Percentiles rank a stretch among this genome's conserved stretches.
phyloP scores from a whole-genome alignment of 345 rosid genomes.

The Brassica incana region DNA sequence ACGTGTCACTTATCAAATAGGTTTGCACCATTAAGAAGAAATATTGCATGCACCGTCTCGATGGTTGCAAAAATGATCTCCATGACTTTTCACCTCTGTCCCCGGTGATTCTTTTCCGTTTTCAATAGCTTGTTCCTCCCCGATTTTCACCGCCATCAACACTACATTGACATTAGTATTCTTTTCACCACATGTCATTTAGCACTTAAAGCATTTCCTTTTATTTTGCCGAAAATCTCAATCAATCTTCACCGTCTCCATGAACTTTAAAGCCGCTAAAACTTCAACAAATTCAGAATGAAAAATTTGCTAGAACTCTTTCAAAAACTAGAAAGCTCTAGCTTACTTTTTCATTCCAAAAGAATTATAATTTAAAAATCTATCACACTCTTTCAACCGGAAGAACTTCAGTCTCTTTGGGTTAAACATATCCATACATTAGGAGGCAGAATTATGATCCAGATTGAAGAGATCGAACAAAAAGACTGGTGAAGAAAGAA shows the following conservation, averaged over 20 bases:
- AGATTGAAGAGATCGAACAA: not conserved
- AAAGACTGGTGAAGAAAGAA: not conserved
- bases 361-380: not conserved
- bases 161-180: no score
- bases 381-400: not conserved
- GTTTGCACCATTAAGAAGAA: not conserved
- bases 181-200: not conserved
- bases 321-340: not conserved
- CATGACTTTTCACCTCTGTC: not conserved
- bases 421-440: not conserved
- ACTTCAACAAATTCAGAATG: not conserved
- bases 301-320: not conserved
- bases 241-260: not conserved
- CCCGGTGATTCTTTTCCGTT: not conserved
- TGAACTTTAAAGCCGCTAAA: not conserved
- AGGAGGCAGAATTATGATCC: not conserved
- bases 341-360: not conserved
- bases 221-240: not conserved
- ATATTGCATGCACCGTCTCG: not conserved
- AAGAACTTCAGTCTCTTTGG: no score
- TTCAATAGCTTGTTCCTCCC: not conserved
- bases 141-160: not conserved
- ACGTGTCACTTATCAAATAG: not conserved
- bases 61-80: not conserved
- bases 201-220: not conserved